A percentile compares a stretch with the other conserved stretches of the same genome.
Conservation (phyloP, 2,329 filamentous ascomycete genomes). For the Rutstroemia sydowiana region DNA sequence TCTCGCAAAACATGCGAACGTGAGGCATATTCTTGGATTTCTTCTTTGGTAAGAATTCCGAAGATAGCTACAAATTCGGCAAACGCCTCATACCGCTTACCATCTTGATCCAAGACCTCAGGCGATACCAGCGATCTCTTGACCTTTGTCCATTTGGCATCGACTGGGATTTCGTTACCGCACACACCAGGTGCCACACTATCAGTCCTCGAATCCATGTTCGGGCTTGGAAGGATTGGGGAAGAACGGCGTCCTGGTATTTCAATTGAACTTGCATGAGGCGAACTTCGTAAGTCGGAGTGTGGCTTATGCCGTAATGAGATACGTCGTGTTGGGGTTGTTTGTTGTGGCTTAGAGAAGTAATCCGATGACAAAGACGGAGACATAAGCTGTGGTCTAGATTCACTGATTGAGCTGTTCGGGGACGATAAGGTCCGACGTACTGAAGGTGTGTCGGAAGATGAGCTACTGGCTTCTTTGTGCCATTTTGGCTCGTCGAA, state of each 20-base stretch:
- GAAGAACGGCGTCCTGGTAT: constrained; percentile 4
- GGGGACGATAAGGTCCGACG: neutral
- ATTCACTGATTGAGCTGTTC: constrained; percentile 5
- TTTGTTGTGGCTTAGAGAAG: constrained; percentile 9
- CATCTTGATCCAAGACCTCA: constrained; percentile 47
- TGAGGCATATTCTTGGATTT: constrained; percentile 46
- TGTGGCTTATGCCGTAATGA: constrained; percentile 15
- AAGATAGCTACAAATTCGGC: constrained; percentile 53
- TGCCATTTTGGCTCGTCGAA: neutral
- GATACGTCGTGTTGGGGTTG: constrained; percentile 15
- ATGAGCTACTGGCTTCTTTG: neutral
- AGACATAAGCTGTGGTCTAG: constrained; percentile 1
- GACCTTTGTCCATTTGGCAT: constrained; percentile 55
- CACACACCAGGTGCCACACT: constrained; percentile 47
- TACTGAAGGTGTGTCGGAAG: neutral
- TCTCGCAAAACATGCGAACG: constrained; percentile 33
- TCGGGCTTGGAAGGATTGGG: constrained; percentile 11
- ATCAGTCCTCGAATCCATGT: neutral
- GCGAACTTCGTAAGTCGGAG: constrained; percentile 10
- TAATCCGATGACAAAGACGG: neutral
- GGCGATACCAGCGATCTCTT: constrained; percentile 48
- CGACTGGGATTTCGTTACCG: constrained; percentile 47
- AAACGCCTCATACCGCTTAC: constrained; percentile 50
- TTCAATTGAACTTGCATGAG: constrained; percentile 18
- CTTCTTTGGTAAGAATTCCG: constrained; percentile 43